Conservation (phyloP, 768 basidiomycete species). For the Suillus alpinus region DNA sequence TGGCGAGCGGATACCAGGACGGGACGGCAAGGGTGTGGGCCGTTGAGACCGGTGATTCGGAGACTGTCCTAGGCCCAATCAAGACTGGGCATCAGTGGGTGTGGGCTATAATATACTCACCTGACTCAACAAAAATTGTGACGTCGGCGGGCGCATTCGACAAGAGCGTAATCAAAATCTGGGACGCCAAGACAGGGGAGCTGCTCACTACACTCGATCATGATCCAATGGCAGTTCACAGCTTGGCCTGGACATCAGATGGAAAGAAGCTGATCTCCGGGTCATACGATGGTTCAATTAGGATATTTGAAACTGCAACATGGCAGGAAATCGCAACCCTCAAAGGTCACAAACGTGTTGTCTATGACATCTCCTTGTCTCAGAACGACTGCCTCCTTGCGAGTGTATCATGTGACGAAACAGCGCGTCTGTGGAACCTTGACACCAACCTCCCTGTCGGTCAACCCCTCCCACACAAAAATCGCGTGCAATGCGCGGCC, state of each 20-base stretch:
- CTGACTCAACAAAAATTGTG: neutral
- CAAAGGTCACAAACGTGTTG: neutral
- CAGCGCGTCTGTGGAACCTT: neutral
- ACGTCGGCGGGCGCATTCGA: neutral
- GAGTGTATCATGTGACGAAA: neutral
- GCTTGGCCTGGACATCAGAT: constrained; percentile 1
- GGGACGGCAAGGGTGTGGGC: neutral
- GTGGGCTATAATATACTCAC: neutral
- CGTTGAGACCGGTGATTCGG: neutral
- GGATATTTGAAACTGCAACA: neutral
- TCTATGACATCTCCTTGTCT: neutral
- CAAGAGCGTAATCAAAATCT: neutral
- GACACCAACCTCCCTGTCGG: neutral
- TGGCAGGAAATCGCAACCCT: neutral
- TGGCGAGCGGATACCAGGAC: neutral
- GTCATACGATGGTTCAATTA: neutral
- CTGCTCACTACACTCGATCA: neutral
- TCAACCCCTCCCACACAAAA: neutral
- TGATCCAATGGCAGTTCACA: neutral
- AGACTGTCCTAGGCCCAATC: neutral
- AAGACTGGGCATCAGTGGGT: neutral
- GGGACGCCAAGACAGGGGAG: neutral
- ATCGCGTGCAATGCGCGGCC: neutral
- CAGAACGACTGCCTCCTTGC: neutral
- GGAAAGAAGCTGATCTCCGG: neutral